Evolutionary conservation across 2,329 filamentous ascomycete genomes (phyloP), one percentile per base, ranked within the genome.

Genomic region (Arachnomyces sp.): DNA sequence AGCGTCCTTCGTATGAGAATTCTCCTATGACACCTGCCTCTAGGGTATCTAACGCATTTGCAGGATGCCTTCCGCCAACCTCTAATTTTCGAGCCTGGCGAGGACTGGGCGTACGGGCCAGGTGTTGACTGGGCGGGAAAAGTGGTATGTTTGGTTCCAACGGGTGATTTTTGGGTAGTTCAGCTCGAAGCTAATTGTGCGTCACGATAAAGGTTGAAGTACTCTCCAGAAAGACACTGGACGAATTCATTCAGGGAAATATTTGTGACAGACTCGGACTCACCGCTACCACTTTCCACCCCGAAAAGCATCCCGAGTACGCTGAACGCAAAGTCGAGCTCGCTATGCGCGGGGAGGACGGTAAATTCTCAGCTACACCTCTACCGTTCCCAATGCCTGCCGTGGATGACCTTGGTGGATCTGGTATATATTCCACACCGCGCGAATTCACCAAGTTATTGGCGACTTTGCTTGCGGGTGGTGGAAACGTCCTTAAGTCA

Each of bases 41-140:
- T 25, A 25, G 9, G 20, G 20, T 25, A 5, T 25, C 31, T 12
- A 7, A 28, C 28, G 20, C 8, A 11, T 7, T 25, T 5, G 20
- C 20, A 48, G 47, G 39, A 31, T 3, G 39, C 44, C 16, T 40
- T 44, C 30, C 29, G 12, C 3, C 46, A 43, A 29, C 70, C 72
- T 0, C 60, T 76, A 1, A 36, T 58, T 2, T 73, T 65, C 43
- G 68, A 77, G 43, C 74, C 74, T 0, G 73, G 72, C 0, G 56
- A 57, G 0, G 55, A 59, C 4, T 77, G 72, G 71, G 55, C 57
- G 34, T 76, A 77, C 43, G 65, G 70, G 2, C 47, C 59, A 3
- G 60, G 64, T 2, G 46, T 70, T 2, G 74, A 77, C 54, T 76
- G 71, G 72, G 67, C 65, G 0, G 73, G 74, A 4, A 59, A 64